A percentile compares a stretch with the other conserved stretches of the same genome.
Conservation (phyloP, 495 filamentous ascomycete genomes). For the Parathielavia appendiculata region DNA sequence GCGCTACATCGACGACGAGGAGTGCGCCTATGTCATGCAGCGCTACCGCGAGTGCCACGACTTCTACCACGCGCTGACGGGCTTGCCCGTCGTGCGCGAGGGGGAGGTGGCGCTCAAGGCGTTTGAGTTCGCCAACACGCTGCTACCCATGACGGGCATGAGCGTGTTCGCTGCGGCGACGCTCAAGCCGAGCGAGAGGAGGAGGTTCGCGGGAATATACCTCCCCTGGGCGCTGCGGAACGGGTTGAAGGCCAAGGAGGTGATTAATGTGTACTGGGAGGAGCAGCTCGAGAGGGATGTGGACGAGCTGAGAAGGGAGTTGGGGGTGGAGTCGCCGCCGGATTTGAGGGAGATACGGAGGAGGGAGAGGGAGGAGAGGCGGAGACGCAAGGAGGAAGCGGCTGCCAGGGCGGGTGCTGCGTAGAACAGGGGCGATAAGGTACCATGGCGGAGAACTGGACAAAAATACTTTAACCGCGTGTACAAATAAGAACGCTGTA, state of each 20-base stretch:
- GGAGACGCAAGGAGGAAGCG: constrained; percentile 53
- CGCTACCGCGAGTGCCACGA: constrained; percentile 96
- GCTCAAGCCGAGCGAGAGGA: constrained; percentile 70
- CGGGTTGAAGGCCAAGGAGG: constrained; percentile 67
- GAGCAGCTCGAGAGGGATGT: constrained; percentile 87
- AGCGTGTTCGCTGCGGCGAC: constrained; percentile 61
- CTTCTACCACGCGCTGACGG: constrained; percentile 95
- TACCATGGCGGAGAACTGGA: not conserved
- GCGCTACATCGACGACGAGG: constrained; percentile 85
- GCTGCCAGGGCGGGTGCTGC: constrained; percentile 4
- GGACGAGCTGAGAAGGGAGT: constrained; percentile 60
- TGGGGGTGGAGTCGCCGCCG: constrained; percentile 83
- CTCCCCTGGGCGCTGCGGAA: constrained; percentile 87
- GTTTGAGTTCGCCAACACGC: constrained; percentile 91
- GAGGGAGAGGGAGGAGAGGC: constrained; percentile 61
- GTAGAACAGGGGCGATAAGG: not conserved
- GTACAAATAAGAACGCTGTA: not conserved
- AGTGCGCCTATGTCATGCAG: constrained; percentile 98
- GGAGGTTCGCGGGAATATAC: constrained; percentile 68
- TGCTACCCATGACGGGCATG: constrained; percentile 87
- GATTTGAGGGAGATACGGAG: constrained; percentile 79
- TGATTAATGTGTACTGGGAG: constrained; percentile 99
- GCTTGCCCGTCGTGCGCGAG: constrained; percentile 84
- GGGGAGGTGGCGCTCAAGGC: constrained; percentile 94
- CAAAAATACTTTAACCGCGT: not conserved